Base-by-base conservation (phyloP, 768 basidiomycete genomes). In the Chalciporus piperatus region DNA sequence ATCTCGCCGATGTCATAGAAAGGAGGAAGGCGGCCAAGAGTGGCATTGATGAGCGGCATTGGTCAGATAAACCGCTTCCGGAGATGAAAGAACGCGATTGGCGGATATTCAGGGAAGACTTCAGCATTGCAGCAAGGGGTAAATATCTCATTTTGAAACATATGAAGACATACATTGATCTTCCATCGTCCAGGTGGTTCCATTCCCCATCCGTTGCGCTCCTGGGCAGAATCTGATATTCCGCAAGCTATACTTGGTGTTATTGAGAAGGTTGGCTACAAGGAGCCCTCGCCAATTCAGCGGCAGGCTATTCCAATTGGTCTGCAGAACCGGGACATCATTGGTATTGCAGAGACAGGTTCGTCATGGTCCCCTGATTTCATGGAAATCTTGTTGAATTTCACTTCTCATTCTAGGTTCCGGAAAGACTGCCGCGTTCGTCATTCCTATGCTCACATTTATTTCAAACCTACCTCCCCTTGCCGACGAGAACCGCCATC, bases 271-370 rank as follows among this genome's bases (percentile, higher is more conserved):
- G 87, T 98, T 70, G 97, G 97, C 0, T 99, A 99, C 76, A 94
- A 92, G 62, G 96, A 98, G 54, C 97, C 97, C 1, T 92, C 89
- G 32, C 85, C 97, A 6, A 99, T 99, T 66, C 97, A 99, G 70
- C 80, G 97, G 33, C 97, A 98, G 68, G 97, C 97, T 8, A 99
- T 99, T 55, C 97, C 97, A n/a, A 98, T 99, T 52, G 97, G 97
- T 41, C 71, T 98, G 56, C 92, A 95, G 65, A 94, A 95, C 63
- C 82, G 97, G 45, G 97, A 99, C 69, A 85, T 98, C 57, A 98
- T 99, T 65, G 97, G 97, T 59, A 95, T 99, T 54, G 97, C 97
- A 51, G 96, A 99, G 72, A 99, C 97, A 41, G 96, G 94, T 91
- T 51, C 47, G 80, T 70, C 8, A 35, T 22, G 53, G 40, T 8